Conservation (phyloP, 495 filamentous ascomycete species). For the Sordaria brevicollis region DNA sequence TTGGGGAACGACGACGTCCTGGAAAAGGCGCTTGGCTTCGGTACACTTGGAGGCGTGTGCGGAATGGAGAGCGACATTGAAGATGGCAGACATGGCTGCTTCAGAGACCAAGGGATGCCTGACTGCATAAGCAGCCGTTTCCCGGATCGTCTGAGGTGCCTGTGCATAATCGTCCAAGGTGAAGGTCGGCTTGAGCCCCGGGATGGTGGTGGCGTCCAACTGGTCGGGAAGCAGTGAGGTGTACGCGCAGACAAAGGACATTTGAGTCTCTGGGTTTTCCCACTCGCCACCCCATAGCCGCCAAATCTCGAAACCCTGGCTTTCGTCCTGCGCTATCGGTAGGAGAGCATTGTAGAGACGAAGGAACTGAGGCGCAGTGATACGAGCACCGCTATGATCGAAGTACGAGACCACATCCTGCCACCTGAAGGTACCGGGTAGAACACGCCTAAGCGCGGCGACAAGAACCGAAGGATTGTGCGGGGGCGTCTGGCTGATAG, state of each 20-base stretch:
- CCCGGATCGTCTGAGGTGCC: constrained; percentile 56
- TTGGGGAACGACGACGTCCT: constrained; percentile 57
- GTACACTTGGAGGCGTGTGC: constrained; percentile 51
- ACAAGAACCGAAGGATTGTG: constrained; percentile 71
- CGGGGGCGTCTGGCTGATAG: constrained; percentile 59
- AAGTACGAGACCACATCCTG: constrained; percentile 68
- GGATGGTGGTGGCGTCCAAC: constrained; percentile 73
- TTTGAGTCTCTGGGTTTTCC: constrained; percentile 74
- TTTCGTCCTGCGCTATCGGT: constrained; percentile 52
- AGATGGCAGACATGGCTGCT: constrained; percentile 72
- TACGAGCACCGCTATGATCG: constrained; percentile 65
- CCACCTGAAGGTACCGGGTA: constrained; percentile 63
- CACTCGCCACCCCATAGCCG: constrained; percentile 85
- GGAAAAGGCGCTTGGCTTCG: constrained; percentile 57
- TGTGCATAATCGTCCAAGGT: constrained; percentile 63
- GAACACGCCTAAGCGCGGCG: constrained; percentile 34
- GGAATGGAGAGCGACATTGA: constrained; percentile 63
- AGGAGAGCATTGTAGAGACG: constrained; percentile 67
- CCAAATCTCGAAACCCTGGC: constrained; percentile 54
- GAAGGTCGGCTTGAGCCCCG: constrained; percentile 68
- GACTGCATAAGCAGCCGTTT: constrained; percentile 62
- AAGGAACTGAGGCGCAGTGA: constrained; percentile 71
- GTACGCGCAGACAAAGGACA: constrained; percentile 82
- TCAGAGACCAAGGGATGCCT: constrained; percentile 81
- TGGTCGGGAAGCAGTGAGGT: constrained; percentile 57